Evolutionary conservation across 192 early-diverging fungal species (phyloP).

Genomic region (Podila verticillata): DNA sequence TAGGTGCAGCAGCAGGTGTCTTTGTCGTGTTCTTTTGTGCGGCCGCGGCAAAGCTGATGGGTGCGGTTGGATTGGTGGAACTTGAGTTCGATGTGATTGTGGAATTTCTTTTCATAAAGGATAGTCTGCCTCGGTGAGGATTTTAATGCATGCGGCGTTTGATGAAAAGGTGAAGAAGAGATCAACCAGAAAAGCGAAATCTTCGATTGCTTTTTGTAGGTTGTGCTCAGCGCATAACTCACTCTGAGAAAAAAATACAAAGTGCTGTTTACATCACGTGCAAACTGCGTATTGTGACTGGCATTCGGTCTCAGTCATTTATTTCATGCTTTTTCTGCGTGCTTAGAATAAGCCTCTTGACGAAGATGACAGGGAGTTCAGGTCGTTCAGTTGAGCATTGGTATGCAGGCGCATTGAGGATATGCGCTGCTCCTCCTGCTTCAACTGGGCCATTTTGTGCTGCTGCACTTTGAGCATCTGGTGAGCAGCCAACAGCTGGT

Average conservation of each 20-base stretch:
- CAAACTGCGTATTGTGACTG: background rate
- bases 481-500: conserved; percentile 42
- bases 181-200: too few species aligned
- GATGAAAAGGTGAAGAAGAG: too few species aligned
- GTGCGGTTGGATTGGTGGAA: conserved; percentile 31
- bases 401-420: conserved; percentile 24
- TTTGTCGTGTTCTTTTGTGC: conserved; percentile 46
- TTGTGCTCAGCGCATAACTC: too few species aligned
- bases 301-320: background rate
- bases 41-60: conserved; percentile 54
- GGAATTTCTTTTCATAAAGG: conserved; percentile 49
- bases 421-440: conserved; percentile 43
- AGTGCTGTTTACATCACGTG: background rate
- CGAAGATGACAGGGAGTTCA: conserved; percentile 21
- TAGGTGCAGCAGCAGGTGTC: conserved; percentile 10
- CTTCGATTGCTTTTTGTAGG: too few species aligned
- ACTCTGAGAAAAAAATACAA: background rate
- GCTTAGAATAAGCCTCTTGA: background rate
- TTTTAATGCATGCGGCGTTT: too few species aligned
- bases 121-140: too few species aligned
- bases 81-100: conserved; percentile 12
- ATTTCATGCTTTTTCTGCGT: too few species aligned
- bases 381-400: conserved; percentile 12
- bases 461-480: conserved; percentile 45
- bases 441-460: conserved; percentile 41